A percentile compares a stretch with the other conserved stretches of the same genome.
These are phyloP conservation scores for Pichia insulana DNA, from an alignment of 805 yeast genomes.

Conservation along the genomic window DNA sequence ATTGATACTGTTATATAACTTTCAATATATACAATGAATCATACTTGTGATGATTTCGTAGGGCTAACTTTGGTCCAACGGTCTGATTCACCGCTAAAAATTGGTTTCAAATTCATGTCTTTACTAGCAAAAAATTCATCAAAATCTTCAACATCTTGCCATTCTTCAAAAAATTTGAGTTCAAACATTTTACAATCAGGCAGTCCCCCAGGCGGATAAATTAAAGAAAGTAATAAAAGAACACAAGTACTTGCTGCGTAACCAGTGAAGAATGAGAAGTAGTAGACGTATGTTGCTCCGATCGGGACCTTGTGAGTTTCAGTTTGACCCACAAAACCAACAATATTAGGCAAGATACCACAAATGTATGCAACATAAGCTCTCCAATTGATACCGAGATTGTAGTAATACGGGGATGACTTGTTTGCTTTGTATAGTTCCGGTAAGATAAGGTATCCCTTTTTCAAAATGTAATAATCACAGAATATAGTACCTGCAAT, in stretches of 20 bases:
- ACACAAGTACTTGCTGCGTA: slow-evolving; percentile 49
- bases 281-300: slow-evolving; percentile 69
- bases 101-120: not conserved
- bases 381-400: slow-evolving; percentile 72
- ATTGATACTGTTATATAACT: no score
- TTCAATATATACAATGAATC: no score
- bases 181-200: slow-evolving; percentile 35
- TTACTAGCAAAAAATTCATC: slow-evolving; percentile 27
- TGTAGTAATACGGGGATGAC: slow-evolving; percentile 48
- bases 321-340: slow-evolving; percentile 81
- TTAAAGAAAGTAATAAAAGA: slow-evolving; percentile 42
- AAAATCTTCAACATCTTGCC: slow-evolving; percentile 57
- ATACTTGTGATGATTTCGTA: no score
- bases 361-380: slow-evolving; percentile 72
- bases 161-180: slow-evolving; percentile 55
- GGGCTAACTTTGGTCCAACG: not conserved
- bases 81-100: not conserved
- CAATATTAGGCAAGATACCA: slow-evolving; percentile 77
- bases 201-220: slow-evolving; percentile 43
- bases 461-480: slow-evolving; percentile 65
- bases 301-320: slow-evolving; percentile 60
- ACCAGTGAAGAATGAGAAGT: slow-evolving; percentile 71
- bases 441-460: slow-evolving; percentile 55
- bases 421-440: slow-evolving; percentile 51
- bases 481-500: slow-evolving; percentile 70